A percentile compares a stretch with the other conserved stretches of the same genome.
Conservation (phyloP, 2,329 filamentous ascomycete species). For the Chaetomiaceae sp. region DNA sequence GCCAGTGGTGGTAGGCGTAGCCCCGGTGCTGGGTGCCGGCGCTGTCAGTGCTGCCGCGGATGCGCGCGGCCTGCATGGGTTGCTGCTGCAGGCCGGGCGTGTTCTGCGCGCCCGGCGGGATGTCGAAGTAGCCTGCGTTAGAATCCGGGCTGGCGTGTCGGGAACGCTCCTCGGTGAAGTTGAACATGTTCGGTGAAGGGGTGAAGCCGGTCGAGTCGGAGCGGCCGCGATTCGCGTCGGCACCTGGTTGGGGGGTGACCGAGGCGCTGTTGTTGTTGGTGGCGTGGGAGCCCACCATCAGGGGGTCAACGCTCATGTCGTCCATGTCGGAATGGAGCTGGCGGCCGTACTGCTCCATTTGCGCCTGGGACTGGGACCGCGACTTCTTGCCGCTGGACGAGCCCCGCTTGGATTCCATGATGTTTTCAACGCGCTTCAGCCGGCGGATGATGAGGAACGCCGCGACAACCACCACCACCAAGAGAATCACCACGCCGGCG, state of each 20-base stretch:
- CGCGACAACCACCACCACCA: slow-evolving; percentile 44
- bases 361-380: slow-evolving; percentile 31
- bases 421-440: slow-evolving; percentile 43
- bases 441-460: slow-evolving; percentile 48
- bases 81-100: slow-evolving; percentile 19
- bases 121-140: slow-evolving; percentile 26
- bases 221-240: slow-evolving; percentile 12
- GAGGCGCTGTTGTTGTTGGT: slow-evolving; percentile 6
- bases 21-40: slow-evolving; percentile 19
- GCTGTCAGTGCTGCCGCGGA: slow-evolving; percentile 37
- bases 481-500: slow-evolving; percentile 45
- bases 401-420: slow-evolving; percentile 34
- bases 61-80: slow-evolving; percentile 17
- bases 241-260: slow-evolving; percentile 13
- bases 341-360: slow-evolving; percentile 34
- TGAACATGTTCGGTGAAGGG: slow-evolving; percentile 21
- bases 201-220: slow-evolving; percentile 22
- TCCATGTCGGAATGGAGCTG: slow-evolving; percentile 40
- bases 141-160: slow-evolving; percentile 30
- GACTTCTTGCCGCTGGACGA: slow-evolving; percentile 34
- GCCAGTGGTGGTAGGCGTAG: slow-evolving; percentile 33
- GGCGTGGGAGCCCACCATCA: slow-evolving; percentile 30
- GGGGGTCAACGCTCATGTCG: slow-evolving; percentile 40
- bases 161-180: slow-evolving; percentile 20
- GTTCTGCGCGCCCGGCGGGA: slow-evolving; percentile 7